A percentile compares a stretch with the other conserved stretches of the same genome.
Conservation (phyloP, 345 rosid species). For the Populus tremula region DNA sequence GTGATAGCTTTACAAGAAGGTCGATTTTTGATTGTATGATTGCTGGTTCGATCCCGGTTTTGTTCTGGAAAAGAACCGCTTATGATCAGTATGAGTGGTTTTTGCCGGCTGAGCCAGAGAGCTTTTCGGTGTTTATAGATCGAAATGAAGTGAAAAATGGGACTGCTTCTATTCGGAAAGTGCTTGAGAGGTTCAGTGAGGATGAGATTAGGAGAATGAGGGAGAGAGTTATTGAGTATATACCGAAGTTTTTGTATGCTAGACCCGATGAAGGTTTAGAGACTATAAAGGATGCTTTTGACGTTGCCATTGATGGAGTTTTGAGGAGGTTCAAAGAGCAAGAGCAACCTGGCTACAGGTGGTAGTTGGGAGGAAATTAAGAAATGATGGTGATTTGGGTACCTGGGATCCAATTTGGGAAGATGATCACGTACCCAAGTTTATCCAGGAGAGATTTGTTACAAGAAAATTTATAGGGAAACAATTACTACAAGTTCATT, state of each 20-base stretch:
- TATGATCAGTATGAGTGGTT: slow-evolving; percentile 93
- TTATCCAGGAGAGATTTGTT: not conserved
- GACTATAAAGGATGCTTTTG: slow-evolving; percentile 77
- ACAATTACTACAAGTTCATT: not conserved
- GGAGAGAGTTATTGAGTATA: slow-evolving; percentile 63
- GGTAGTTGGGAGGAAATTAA: slow-evolving; percentile 27
- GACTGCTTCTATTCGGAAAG: slow-evolving; percentile 45
- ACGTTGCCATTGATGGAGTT: slow-evolving; percentile 84
- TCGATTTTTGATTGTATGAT: slow-evolving; percentile 95
- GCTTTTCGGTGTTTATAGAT: slow-evolving; percentile 84
- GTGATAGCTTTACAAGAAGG: slow-evolving; percentile 90
- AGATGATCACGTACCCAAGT: not conserved
- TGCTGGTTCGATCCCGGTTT: slow-evolving; percentile 92
- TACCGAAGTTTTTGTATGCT: slow-evolving; percentile 72
- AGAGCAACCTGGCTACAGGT: slow-evolving; percentile 55
- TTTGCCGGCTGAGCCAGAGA: slow-evolving; percentile 59
- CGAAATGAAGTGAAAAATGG: slow-evolving; percentile 72
- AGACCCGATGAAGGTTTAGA: slow-evolving; percentile 58
- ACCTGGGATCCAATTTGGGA: not conserved
- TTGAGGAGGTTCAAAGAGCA: slow-evolving; percentile 77
- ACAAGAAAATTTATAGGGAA: not conserved
- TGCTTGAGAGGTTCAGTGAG: slow-evolving; percentile 56
- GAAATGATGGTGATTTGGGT: not conserved
- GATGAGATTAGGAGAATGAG: slow-evolving; percentile 73
- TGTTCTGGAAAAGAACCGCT: slow-evolving; percentile 88